These are phyloP conservation scores for Chrysanthemum seticuspe DNA, from an alignment of 129 eudicot genomes.

Conservation along the genomic window DNA sequence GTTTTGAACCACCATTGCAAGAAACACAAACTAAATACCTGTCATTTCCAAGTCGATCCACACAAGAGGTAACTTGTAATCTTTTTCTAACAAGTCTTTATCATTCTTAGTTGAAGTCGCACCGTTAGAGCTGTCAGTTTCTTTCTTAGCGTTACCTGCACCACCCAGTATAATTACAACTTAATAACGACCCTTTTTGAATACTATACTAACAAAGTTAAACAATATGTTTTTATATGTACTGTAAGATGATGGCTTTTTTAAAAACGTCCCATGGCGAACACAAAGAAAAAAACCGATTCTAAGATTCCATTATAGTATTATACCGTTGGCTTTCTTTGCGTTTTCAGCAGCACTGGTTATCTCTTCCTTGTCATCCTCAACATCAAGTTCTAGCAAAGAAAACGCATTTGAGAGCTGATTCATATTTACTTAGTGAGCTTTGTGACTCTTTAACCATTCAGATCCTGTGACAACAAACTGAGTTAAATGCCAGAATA, in stretches of 20 bases:
- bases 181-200: background rate
- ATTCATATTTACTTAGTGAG: constrained; percentile 40
- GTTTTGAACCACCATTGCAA: constrained; percentile 2
- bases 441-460: constrained; percentile 31
- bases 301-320: constrained; percentile 13
- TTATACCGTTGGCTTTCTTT: constrained; percentile 29
- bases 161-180: constrained; percentile 3
- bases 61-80: constrained; percentile 74
- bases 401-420: constrained; percentile 58
- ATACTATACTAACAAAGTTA: background rate
- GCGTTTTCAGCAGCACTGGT: too few species aligned
- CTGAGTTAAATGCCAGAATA: constrained; percentile 16
- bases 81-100: constrained; percentile 27
- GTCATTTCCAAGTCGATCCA: constrained; percentile 99
- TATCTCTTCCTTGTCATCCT: too few species aligned
- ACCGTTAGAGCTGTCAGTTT: too few species aligned
- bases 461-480: constrained; percentile 32
- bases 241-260: background rate
- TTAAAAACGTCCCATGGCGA: background rate
- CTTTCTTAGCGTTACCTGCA: constrained; percentile 48
- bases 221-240: background rate
- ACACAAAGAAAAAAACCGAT: constrained; percentile 3
- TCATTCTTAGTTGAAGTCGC: background rate
- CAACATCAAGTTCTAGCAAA: constrained; percentile 14
- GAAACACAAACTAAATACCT: constrained; percentile 37